These are phyloP conservation scores for Oryza australiensis DNA, from an alignment of 176 grass and related monocot genomes.

Conservation along the genomic window DNA sequence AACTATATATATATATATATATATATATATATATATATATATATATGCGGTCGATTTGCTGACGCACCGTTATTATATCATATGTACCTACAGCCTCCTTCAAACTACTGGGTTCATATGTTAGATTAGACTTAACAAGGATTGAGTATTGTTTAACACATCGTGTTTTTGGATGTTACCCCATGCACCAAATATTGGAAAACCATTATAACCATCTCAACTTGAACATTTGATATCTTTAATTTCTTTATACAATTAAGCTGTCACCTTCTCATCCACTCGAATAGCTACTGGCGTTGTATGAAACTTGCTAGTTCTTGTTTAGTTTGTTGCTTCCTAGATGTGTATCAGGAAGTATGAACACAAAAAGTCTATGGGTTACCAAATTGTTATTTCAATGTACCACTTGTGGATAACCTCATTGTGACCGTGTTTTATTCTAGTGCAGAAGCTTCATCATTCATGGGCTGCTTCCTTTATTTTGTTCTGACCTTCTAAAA, in stretches of 20 bases:
- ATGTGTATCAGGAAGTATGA: not conserved
- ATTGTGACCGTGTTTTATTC: not conserved
- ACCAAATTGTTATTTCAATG: constrained; percentile 3
- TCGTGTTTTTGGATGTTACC: not conserved
- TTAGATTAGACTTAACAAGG: not conserved
- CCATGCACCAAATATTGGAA: not conserved
- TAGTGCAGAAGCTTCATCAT: not conserved
- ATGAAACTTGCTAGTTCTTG: not conserved
- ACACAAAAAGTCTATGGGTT: not conserved
- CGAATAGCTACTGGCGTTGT: not conserved
- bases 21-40: not conserved
- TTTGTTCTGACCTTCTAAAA: not conserved
- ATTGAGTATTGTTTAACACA: not conserved
- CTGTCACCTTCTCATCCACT: not conserved
- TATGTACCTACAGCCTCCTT: not conserved
- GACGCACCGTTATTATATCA: not conserved
- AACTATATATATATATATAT: not conserved
- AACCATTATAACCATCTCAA: not conserved
- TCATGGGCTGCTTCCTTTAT: too few species aligned
- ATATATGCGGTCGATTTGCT: not conserved
- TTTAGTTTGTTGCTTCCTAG: not conserved
- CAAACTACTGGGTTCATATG: not conserved
- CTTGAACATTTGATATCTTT: not conserved
- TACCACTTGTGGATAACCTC: not conserved
- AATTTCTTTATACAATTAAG: not conserved